Base-by-base conservation (phyloP, 768 basidiomycete species). In the Boletus bicolor region DNA sequence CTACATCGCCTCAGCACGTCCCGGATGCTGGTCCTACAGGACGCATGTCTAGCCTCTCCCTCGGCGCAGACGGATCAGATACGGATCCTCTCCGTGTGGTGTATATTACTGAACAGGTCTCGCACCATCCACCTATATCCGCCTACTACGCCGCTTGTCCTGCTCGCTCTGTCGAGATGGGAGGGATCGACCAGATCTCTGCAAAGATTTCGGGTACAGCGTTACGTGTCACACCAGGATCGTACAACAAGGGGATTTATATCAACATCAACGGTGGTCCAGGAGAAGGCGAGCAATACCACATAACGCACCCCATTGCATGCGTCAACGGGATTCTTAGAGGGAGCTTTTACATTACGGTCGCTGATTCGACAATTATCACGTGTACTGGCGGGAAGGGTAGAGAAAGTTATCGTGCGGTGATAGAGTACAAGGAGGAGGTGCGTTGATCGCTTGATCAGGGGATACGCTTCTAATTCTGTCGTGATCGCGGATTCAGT, bases 401-500 rank as follows among this genome's bases (percentile, higher is more conserved):
- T 14, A 80, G 78, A 36, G 75, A 80, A 58, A 82, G 80, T 66
- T 84, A 90, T 63, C 80, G 95, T 56, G 80, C 93, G 4, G 79
- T 98, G 61, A 83, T 97, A 54, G 92, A 95, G 65, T 98, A 96
- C 75, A 94, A 93, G 74, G 97, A 99, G 68, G 95, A 99, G 84
- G 91, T 91, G 56, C 43, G 85, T 67, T 35, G 41, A 47, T 59
- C 3, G 42, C 52, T 15, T 48, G n/a, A 53, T 51, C n/a, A 9
- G 9, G 39, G 5, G 19, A 17, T 19, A 26, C 11, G 1, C 32
- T 50, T 37, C 55, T 56, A 46, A 59, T 35, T 14, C 44, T 5
- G 24, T 26, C 39, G 2, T 36, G 41, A 11, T 11, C 3, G 12
- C 21, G 34, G 8, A 36, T 37, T 28, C 57, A 82, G 91, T 90